These are phyloP conservation scores for Barnettozyma sucrosica DNA, from an alignment of 805 yeast species.

Conservation along the genomic window DNA sequence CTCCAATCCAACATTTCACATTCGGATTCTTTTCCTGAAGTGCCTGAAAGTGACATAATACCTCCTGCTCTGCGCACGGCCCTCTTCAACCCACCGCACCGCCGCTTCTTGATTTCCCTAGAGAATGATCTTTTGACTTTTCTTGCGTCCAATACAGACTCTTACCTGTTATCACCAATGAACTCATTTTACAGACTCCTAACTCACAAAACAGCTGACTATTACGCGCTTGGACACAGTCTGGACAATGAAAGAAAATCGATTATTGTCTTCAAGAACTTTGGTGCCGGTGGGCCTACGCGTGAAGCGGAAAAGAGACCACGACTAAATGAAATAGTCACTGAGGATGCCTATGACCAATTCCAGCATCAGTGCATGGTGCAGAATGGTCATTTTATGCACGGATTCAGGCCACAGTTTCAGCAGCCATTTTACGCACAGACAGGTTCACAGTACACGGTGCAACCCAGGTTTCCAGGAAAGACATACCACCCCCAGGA, in stretches of 20 bases:
- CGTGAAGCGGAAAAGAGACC: not conserved
- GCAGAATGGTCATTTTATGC: constrained; percentile 1
- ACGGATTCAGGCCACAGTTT: constrained; percentile 2
- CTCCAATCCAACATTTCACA: not conserved
- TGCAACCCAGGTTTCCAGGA: not conserved
- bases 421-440: not conserved
- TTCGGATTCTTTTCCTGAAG: not conserved
- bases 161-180: constrained; percentile 38
- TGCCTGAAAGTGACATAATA: not conserved
- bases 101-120: constrained; percentile 42
- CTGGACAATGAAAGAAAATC: constrained; percentile 44
- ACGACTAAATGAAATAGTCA: not conserved
- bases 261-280: constrained; percentile 35
- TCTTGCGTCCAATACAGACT: constrained; percentile 35
- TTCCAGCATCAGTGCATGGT: not conserved
- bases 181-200: constrained; percentile 65
- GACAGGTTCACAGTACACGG: not conserved
- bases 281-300: constrained; percentile 18
- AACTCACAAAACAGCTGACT: constrained; percentile 66
- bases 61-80: constrained; percentile 33
- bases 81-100: constrained; percentile 39
- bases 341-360: constrained; percentile 1
- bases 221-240: constrained; percentile 55
- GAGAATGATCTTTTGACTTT: constrained; percentile 45
- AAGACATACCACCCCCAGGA: not conserved